Evolutionary conservation across 2,329 filamentous ascomycete genomes (phyloP).

Genomic region (Basipetospora sp.): DNA sequence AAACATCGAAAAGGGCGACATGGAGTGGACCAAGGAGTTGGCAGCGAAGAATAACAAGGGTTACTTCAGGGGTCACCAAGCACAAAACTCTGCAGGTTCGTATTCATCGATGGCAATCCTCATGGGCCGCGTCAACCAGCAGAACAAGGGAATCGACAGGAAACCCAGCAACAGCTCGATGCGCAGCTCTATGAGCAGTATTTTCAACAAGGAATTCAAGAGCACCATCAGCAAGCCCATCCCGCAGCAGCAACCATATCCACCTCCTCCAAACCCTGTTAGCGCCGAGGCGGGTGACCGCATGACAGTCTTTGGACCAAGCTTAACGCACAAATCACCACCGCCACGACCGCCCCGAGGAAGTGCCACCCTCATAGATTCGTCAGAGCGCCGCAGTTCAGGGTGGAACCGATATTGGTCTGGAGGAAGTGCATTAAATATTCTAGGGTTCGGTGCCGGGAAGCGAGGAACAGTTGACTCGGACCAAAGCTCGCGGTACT

Average conservation of each 20-base stretch:
- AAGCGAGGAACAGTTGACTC: slow-evolving; percentile 38
- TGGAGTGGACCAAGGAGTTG: slow-evolving; percentile 27
- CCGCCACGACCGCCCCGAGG: slow-evolving; percentile 4
- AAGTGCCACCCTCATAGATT: slow-evolving; percentile 21
- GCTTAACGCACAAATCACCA: slow-evolving; percentile 1
- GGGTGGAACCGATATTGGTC: slow-evolving; percentile 70
- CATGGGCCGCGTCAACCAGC: slow-evolving; percentile 33
- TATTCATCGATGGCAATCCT: slow-evolving; percentile 51
- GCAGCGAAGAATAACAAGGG: slow-evolving; percentile 11
- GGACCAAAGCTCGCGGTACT: slow-evolving; percentile 43
- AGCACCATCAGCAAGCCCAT: slow-evolving; percentile 47
- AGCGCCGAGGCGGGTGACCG: slow-evolving; percentile 2
- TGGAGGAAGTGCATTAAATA: slow-evolving; percentile 53
- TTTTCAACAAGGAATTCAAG: slow-evolving; percentile 50
- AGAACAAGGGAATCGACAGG: slow-evolving; percentile 22
- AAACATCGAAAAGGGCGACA: slow-evolving; percentile 39
- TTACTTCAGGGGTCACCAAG: slow-evolving; percentile 36
- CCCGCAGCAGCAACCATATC: slow-evolving; percentile 21
- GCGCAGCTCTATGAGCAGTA: slow-evolving; percentile 34
- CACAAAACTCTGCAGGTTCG: slow-evolving; percentile 39
- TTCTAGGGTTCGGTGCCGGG: slow-evolving; percentile 42
- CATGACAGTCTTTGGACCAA: slow-evolving; percentile 3
- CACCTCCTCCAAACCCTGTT: neutral
- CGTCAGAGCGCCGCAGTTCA: slow-evolving; percentile 41
- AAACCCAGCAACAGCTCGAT: slow-evolving; percentile 41